A percentile compares a stretch with the other conserved stretches of the same genome.
Evolutionary conservation across 2,329 filamentous ascomycete species (phyloP).

Genomic region (Calonectria multiphialidica): DNA sequence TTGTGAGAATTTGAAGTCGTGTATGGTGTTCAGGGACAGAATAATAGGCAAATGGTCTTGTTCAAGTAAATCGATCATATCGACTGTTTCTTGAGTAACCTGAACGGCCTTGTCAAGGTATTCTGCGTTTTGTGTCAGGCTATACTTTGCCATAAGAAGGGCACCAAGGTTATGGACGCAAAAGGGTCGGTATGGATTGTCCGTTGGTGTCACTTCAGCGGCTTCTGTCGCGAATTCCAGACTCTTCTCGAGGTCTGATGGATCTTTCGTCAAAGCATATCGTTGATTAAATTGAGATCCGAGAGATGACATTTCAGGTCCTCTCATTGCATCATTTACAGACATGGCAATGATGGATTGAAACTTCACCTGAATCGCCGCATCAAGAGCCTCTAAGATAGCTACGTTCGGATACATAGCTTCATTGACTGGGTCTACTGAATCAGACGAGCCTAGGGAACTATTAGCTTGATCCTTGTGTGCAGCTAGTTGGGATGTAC

Average conservation of each 20-base stretch:
- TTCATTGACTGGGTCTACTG: background rate
- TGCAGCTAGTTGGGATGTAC: too few species aligned
- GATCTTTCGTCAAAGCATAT: background rate
- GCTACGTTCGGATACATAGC: too few species aligned
- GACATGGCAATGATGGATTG: background rate
- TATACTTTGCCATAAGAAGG: background rate
- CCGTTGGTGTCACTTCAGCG: background rate
- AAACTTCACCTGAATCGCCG: background rate
- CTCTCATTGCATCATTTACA: background rate
- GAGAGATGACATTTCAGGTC: background rate
- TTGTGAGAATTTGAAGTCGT: background rate
- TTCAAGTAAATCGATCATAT: background rate
- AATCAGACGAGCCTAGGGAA: too few species aligned
- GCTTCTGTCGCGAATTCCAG: background rate
- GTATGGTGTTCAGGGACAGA: background rate
- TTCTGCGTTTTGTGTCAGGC: background rate
- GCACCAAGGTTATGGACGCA: background rate
- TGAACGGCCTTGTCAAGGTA: background rate
- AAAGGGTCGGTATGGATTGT: background rate
- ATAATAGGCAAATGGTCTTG: background rate
- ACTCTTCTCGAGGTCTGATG: background rate
- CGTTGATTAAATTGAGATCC: background rate
- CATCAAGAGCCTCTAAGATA: background rate
- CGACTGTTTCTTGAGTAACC: background rate
- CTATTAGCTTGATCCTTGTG: too few species aligned